These are phyloP conservation scores for Talaromyces marneffei DNA, from an alignment of 2,329 filamentous ascomycete genomes.

Conservation along the genomic window DNA sequence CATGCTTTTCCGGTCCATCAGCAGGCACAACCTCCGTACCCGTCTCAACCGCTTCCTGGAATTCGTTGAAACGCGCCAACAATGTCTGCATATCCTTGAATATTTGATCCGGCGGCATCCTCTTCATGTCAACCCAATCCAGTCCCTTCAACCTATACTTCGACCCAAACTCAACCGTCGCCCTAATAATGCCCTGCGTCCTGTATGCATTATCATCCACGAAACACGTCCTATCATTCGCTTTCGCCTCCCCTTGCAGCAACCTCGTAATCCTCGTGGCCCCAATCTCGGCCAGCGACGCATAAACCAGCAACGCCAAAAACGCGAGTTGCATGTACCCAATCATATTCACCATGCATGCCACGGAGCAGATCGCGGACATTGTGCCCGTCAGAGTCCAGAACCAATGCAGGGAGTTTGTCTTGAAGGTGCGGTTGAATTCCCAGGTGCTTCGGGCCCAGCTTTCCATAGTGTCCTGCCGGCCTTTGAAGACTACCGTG, in stretches of 20 bases:
- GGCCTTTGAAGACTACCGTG: conserved; percentile 30
- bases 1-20: neutral
- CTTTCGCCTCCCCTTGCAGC: conserved; percentile 20
- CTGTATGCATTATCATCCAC: conserved; percentile 16
- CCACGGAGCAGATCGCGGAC: conserved; percentile 25
- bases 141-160: conserved; percentile 19
- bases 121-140: conserved; percentile 21
- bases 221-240: conserved; percentile 1
- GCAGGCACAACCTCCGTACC: neutral
- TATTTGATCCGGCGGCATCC: conserved; percentile 19
- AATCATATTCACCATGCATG: conserved; percentile 33
- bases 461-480: conserved; percentile 23
- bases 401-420: conserved; percentile 24
- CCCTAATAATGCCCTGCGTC: conserved; percentile 18
- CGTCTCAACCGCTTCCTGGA: conserved; percentile 15
- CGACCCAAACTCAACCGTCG: conserved; percentile 18
- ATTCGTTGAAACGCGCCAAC: conserved; percentile 16
- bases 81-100: conserved; percentile 22
- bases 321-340: conserved; percentile 28
- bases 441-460: conserved; percentile 29
- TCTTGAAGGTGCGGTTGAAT: conserved; percentile 18
- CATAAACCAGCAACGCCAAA: conserved; percentile 24
- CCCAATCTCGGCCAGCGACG: conserved; percentile 26
- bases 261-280: conserved; percentile 24
- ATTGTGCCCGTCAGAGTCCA: conserved; percentile 26